Conservation (phyloP, 2,329 filamentous ascomycete species). For the Penicillium sp. region DNA sequence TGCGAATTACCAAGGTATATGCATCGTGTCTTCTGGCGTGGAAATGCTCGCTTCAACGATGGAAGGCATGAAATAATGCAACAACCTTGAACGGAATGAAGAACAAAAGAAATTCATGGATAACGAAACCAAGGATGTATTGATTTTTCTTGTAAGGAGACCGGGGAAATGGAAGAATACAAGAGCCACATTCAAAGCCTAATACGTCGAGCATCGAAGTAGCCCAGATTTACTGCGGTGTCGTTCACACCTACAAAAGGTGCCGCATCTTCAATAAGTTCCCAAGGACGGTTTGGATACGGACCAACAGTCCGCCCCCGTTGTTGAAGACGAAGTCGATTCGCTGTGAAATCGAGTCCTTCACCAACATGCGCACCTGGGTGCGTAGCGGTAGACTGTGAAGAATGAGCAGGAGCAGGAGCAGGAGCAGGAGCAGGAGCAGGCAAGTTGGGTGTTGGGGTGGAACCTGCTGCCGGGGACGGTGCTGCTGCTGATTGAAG, state of each 20-base stretch:
- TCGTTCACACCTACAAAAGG: slow-evolving; percentile 47
- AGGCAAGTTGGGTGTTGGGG: slow-evolving; percentile 26
- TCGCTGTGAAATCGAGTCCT: slow-evolving; percentile 26
- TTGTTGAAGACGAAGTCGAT: slow-evolving; percentile 39
- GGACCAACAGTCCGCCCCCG: slow-evolving; percentile 36
- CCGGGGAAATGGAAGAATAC: background rate
- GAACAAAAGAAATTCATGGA: background rate
- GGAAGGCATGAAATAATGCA: background rate
- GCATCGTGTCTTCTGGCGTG: background rate
- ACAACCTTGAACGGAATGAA: background rate
- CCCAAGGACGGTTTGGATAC: slow-evolving; percentile 43
- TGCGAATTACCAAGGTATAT: background rate
- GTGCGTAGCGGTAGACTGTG: slow-evolving; percentile 16
- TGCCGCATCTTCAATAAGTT: slow-evolving; percentile 47
- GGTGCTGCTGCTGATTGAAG: slow-evolving; percentile 29
- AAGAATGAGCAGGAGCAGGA: slow-evolving; percentile 14
- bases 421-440: slow-evolving; percentile 12
- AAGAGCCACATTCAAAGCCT: slow-evolving; percentile 21
- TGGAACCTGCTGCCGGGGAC: slow-evolving; percentile 35
- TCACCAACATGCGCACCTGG: slow-evolving; percentile 23
- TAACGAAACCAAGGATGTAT: background rate
- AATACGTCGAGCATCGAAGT: slow-evolving; percentile 43
- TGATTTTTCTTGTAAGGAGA: background rate
- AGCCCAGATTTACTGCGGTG: slow-evolving; percentile 44
- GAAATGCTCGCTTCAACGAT: background rate